Evolutionary conservation across 2,329 filamentous ascomycete species (phyloP).

Genomic region (Aspergillus transmontanensis): DNA sequence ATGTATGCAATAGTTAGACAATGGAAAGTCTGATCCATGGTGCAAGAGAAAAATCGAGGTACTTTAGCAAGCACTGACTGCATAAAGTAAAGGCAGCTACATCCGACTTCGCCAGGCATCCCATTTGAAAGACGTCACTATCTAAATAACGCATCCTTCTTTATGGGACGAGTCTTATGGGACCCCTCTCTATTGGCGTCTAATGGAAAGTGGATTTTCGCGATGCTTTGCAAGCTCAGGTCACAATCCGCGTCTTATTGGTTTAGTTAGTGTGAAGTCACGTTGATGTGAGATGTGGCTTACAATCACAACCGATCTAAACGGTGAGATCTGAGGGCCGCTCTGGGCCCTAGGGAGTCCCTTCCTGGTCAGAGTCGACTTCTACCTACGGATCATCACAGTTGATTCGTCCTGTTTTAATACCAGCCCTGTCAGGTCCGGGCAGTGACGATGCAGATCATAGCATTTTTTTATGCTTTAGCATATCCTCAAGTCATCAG

Average conservation of each 20-base stretch:
- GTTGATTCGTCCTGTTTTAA: no score
- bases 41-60: not conserved
- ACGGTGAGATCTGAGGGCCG: no score
- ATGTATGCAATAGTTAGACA: no score
- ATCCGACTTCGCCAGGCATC: not conserved
- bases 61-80: no score
- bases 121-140: not conserved
- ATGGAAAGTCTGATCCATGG: not conserved
- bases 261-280: not conserved
- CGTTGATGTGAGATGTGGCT: not conserved
- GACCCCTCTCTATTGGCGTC: not conserved
- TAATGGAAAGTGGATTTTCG: not conserved
- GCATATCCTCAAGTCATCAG: not conserved
- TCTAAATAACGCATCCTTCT: not conserved
- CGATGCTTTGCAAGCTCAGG: not conserved
- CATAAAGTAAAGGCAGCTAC: not conserved
- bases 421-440: not conserved
- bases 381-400: not conserved
- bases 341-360: no score
- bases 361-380: no score
- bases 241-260: not conserved
- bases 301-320: no score
- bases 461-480: not conserved
- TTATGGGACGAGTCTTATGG: not conserved
- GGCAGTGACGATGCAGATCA: not conserved